Conservation (phyloP, 139 green algal genomes). For the Volvox africanus region DNA sequence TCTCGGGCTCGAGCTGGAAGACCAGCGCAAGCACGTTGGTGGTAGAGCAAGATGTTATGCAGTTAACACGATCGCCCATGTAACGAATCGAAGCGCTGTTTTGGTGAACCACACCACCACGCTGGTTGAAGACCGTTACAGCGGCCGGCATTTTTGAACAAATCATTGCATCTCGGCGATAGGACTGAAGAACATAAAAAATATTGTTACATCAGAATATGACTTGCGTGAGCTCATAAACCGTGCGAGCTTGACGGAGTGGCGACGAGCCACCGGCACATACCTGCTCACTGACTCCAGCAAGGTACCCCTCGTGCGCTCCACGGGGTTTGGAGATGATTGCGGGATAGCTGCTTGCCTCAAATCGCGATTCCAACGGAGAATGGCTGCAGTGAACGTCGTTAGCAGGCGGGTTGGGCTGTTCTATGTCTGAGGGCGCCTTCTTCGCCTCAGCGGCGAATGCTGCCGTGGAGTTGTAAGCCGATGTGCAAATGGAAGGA, state of each 20-base stretch:
- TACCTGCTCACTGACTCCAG: not conserved
- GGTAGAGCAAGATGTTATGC: not conserved
- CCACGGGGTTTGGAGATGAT: too few species aligned
- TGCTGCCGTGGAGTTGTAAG: too few species aligned
- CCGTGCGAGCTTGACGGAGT: not conserved
- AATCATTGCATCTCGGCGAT: not conserved
- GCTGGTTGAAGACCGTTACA: conserved; percentile 20
- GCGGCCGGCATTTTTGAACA: not conserved
- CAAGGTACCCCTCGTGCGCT: too few species aligned
- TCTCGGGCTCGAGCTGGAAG: conserved; percentile 6
- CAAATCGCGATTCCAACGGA: too few species aligned
- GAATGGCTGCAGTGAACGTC: too few species aligned
- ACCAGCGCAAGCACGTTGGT: not conserved
- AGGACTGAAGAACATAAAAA: not conserved
- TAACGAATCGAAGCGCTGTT: not conserved
- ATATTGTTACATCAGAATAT: not conserved
- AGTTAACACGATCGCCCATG: not conserved
- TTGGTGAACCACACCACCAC: not conserved
- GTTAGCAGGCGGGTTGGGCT: too few species aligned
- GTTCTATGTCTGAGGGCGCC: too few species aligned
- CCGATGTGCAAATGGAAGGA: too few species aligned
- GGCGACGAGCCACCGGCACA: not conserved
- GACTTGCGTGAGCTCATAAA: not conserved
- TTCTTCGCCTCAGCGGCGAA: too few species aligned
- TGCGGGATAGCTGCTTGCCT: too few species aligned